phyloP scores from a whole-genome alignment of 2,329 filamentous ascomycete species.

The Fusarium incarnatum region DNA sequence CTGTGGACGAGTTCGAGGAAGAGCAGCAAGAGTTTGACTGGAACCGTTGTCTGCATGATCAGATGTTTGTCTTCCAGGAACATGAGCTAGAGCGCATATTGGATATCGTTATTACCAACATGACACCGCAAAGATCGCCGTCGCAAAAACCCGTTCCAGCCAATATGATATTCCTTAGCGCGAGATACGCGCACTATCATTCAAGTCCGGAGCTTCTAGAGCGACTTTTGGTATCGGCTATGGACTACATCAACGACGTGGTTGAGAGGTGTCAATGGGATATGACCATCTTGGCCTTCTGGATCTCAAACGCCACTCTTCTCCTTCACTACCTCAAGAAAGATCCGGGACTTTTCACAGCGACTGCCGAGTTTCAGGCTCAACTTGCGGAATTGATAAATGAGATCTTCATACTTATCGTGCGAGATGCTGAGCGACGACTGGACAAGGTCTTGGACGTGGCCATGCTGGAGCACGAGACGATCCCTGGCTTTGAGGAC shows the following conservation, averaged over 20 bases:
- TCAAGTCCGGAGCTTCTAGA: constrained; percentile 86
- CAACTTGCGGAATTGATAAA: constrained; percentile 96
- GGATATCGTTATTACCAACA: constrained; percentile 95
- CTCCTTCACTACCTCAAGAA: constrained; percentile 98
- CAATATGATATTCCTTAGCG: constrained; percentile 95
- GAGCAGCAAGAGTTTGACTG: constrained; percentile 96
- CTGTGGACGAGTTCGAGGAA: constrained; percentile 83
- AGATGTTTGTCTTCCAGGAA: constrained; percentile 99
- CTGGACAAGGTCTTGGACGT: constrained; percentile 95
- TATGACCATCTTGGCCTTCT: constrained; percentile 99
- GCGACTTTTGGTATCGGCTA: constrained; percentile 83
- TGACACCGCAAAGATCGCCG: constrained; percentile 94
- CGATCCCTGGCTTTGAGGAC: constrained; percentile 96
- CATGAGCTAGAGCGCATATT: constrained; percentile 91
- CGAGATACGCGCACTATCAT: constrained; percentile 96
- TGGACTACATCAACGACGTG: constrained; percentile 96
- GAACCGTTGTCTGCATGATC: constrained; percentile 93
- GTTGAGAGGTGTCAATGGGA: constrained; percentile 98
- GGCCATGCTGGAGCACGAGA: constrained; percentile 97
- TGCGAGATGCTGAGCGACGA: constrained; percentile 92
- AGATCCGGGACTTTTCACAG: constrained; percentile 81
- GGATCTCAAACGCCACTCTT: constrained; percentile 96
- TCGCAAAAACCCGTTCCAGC: constrained; percentile 98
- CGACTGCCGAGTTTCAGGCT: constrained; percentile 89
- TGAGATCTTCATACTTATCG: constrained; percentile 98